Evolutionary conservation across 2,329 filamentous ascomycete genomes (phyloP).

Genomic region (Cordyceps militaris): DNA sequence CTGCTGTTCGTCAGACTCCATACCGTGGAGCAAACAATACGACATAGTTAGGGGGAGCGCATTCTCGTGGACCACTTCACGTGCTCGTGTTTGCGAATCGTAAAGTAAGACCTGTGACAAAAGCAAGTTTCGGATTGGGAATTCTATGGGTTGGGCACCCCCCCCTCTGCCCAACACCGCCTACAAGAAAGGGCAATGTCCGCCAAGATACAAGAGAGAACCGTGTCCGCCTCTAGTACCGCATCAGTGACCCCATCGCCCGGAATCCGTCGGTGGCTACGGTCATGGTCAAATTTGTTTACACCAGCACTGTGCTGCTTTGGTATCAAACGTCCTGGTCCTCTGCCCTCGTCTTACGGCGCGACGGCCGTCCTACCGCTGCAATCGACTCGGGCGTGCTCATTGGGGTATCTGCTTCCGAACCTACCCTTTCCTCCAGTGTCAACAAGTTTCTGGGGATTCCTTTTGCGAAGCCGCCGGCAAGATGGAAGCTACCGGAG

Average conservation of each 20-base stretch:
- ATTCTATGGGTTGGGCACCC: not conserved
- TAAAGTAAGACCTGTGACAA: not conserved
- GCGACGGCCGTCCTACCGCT: not conserved
- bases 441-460: constrained; percentile 26
- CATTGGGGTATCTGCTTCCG: not conserved
- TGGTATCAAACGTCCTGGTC: not conserved
- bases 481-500: constrained; percentile 20
- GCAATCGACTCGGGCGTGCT: constrained; percentile 3
- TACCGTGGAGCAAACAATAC: not conserved
- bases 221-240: not conserved
- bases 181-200: not conserved
- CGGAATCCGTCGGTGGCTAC: not conserved
- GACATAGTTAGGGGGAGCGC: not conserved
- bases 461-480: constrained; percentile 23
- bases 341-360: not conserved
- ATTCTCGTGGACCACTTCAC: not conserved
- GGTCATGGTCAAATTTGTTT: constrained; percentile 4
- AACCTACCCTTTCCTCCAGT: not conserved
- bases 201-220: not conserved
- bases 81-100: not conserved
- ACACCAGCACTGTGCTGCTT: constrained; percentile 3
- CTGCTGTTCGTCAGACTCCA: not conserved
- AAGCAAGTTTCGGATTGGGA: not conserved
- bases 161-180: not conserved
- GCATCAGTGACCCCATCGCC: not conserved